These are phyloP conservation scores for Piper betle DNA, from an alignment of 164 flowering plant species.

Conservation along the genomic window DNA sequence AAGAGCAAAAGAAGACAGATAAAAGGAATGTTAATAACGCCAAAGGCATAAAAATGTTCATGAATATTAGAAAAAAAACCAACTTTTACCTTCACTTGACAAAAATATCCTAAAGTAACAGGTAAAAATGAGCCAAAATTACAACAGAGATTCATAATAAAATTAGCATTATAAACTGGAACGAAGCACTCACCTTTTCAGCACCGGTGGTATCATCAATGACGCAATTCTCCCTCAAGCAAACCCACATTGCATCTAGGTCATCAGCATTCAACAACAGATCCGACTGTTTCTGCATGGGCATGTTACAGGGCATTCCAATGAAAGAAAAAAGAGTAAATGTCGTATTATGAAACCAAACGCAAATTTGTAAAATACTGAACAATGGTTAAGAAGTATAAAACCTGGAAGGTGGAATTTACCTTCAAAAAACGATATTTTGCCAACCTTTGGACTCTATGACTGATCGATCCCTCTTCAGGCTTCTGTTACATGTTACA, in stretches of 20 bases:
- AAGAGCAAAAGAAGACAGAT: too few relatives aligned
- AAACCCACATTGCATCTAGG: slow-evolving; percentile 97
- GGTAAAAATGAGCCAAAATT: too few relatives aligned
- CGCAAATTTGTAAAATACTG: too few relatives aligned
- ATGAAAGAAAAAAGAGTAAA: background rate
- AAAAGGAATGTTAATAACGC: too few relatives aligned
- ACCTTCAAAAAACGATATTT: slow-evolving; percentile 88
- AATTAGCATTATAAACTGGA: background rate
- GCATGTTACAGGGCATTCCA: too few relatives aligned
- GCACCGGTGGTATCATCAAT: slow-evolving; percentile 98
- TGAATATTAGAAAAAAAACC: too few relatives aligned
- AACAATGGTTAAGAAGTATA: too few relatives aligned
- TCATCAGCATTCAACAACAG: slow-evolving; percentile 92
- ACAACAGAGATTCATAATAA: background rate
- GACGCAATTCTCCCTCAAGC: slow-evolving; percentile 92
- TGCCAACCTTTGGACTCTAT: slow-evolving; percentile 83
- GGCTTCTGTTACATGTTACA: slow-evolving; percentile 53
- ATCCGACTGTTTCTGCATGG: slow-evolving; percentile 90
- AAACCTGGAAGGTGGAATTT: slow-evolving; percentile 1
- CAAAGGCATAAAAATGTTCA: too few relatives aligned
- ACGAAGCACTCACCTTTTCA: slow-evolving; percentile 55
- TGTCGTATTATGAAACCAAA: too few relatives aligned
- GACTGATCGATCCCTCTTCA: slow-evolving; percentile 93
- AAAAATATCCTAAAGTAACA: too few relatives aligned
- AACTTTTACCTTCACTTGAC: too few relatives aligned